phyloP scores from a whole-genome alignment of 208 protist genomes.

The Leishmania arabica region DNA sequence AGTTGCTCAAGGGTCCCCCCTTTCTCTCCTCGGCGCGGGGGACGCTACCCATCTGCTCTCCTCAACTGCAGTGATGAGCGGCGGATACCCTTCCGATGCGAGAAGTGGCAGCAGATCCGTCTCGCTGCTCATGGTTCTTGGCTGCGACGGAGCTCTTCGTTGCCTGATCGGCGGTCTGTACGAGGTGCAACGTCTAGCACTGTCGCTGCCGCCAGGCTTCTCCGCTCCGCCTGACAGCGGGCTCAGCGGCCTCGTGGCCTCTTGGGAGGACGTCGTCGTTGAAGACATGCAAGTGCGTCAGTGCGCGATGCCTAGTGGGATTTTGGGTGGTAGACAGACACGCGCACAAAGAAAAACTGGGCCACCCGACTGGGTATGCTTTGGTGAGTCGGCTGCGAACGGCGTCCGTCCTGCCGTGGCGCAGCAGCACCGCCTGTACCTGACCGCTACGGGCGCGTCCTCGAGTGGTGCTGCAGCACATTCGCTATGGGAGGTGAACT shows the following conservation, averaged over 20 bases:
- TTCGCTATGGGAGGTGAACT: conserved; percentile 29
- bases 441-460: neutral
- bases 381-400: neutral
- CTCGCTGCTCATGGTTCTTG: conserved; percentile 54
- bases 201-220: conserved; percentile 7
- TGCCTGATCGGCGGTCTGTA: conserved; percentile 63
- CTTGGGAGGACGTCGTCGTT: conserved; percentile 12
- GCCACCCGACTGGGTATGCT: neutral
- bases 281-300: conserved; percentile 23
- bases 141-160: conserved; percentile 47
- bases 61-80: neutral
- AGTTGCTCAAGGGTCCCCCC: neutral
- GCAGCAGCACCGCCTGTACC: conserved; percentile 19
- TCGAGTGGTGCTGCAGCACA: conserved; percentile 7
- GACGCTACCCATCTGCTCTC: neutral
- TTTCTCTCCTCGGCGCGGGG: neutral
- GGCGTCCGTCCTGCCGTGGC: conserved; percentile 13
- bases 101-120: conserved; percentile 7
- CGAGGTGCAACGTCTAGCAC: conserved; percentile 38
- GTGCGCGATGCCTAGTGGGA: neutral
- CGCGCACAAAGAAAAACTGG: neutral
- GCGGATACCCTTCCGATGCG: neutral
- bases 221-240: neutral
- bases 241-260: neutral
- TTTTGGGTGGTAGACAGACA: neutral